Base-by-base conservation (phyloP, 2,329 filamentous ascomycete species). In the Aspergillus thermomutatus region DNA sequence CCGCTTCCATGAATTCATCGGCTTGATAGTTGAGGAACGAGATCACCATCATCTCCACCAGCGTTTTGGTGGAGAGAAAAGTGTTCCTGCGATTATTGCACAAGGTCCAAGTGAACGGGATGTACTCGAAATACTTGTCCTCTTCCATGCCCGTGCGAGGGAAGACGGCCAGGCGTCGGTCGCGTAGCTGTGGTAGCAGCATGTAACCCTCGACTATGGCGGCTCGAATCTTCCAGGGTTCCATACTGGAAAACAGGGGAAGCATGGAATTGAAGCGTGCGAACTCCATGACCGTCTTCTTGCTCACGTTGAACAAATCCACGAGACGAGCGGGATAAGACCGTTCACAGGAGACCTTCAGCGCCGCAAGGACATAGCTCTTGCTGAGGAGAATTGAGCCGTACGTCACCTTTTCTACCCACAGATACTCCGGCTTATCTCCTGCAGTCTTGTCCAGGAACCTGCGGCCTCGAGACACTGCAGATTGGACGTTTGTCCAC, bases 1-100 rank as follows among this genome's bases (percentile, higher is more conserved):
- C 58, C 6, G 63, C 54, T 40, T 65, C 62, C 53, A 71, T 63
- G 52, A 62, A 70, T 27, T 65, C 67, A 37, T 71, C 69, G 8
- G 62, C 56, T 45, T 70, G 68, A 23, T 64, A 68, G 37, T 60
- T 64, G 27, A 68, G 58, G 49, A 69, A 55, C 8, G 65, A 64
- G 7, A 69, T 31, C 17, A 65, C 46, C 62, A 71, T 69, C 68
- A 71, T 69, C 8, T 70, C 62, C 41, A 50, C 62, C 8, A 71
- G 46, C 3, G 57, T 52, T 3, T 56, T 50, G 1, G 58, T 54
- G 7, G 50, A 41, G 14, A 62, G 49, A 17, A 52, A 51, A 19
- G 49, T 28, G 3, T 53, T 47, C 14, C 57, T 48, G 3, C 55
- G 50, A 8, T 50, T 62, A 50, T 66, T 69, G 40, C 56, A 57